Evolutionary conservation across 768 basidiomycete genomes (phyloP).

Genomic region (Naganishia kalamii): DNA sequence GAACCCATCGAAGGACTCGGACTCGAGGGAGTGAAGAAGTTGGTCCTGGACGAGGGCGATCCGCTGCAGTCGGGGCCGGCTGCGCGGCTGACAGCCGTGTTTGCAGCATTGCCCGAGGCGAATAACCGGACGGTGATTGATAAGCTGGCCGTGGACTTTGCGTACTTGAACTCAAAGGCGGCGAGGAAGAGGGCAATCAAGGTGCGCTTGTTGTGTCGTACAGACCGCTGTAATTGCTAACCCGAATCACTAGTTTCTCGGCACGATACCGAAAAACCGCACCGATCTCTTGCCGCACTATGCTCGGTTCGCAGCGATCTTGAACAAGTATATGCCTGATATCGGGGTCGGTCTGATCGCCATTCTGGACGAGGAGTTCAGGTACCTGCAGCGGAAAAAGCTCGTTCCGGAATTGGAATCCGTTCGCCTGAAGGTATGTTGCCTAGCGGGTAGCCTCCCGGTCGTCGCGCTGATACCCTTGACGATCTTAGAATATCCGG

Average conservation of each 20-base stretch:
- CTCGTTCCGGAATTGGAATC: conserved; percentile 84
- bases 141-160: conserved; percentile 90
- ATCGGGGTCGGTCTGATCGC: conserved; percentile 74
- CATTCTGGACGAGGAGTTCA: conserved; percentile 89
- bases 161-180: conserved; percentile 92
- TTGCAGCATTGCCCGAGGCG: conserved; percentile 87
- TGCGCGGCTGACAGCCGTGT: conserved; percentile 80
- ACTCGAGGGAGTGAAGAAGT: conserved; percentile 3
- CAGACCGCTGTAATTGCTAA: neutral
- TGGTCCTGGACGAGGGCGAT: conserved; percentile 50
- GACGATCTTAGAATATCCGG: conserved; percentile 62
- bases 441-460: no score
- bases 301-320: conserved; percentile 75
- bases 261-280: conserved; percentile 76
- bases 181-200: conserved; percentile 83
- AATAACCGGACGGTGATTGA: conserved; percentile 84
- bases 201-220: conserved; percentile 50
- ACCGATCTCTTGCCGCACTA: conserved; percentile 90
- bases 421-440: conserved; percentile 67
- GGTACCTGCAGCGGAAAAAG: conserved; percentile 89
- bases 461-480: neutral
- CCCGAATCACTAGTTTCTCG: conserved; percentile 52
- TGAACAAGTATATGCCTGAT: conserved; percentile 90
- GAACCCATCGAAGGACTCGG: conserved; percentile 15
- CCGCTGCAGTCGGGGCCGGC: conserved; percentile 74